A percentile compares a stretch with the other conserved stretches of the same genome.
phyloP scores from a whole-genome alignment of 108 stramenopile species.

The Mediolabrus comicus region DNA sequence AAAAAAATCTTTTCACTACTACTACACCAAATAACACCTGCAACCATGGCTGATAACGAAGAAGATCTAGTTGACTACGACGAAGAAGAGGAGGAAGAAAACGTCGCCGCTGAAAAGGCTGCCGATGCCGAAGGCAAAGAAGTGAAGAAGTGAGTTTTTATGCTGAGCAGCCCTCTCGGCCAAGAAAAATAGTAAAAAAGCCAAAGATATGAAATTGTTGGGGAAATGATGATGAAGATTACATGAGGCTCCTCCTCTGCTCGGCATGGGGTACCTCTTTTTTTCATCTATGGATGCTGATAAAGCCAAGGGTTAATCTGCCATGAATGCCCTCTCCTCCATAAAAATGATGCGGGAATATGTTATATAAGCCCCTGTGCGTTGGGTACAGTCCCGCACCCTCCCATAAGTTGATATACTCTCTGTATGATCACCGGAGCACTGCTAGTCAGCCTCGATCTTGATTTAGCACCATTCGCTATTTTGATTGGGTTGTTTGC shows the following conservation, averaged over 20 bases:
- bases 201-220: slow-evolving; percentile 1
- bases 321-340: no score
- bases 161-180: not conserved
- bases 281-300: not conserved
- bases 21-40: not conserved
- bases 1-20: not conserved
- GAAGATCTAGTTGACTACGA: slow-evolving; percentile 89
- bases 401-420: no score
- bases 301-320: not conserved
- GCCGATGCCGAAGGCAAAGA: slow-evolving; percentile 65
- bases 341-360: no score
- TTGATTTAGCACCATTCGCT: no score
- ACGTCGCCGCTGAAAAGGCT: slow-evolving; percentile 63
- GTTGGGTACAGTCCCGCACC: no score
- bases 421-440: no score
- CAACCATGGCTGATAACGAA: slow-evolving; percentile 82
- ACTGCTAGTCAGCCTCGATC: no score
- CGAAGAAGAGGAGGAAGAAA: slow-evolving; percentile 83
- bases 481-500: no score
- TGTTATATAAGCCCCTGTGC: no score
- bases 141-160: slow-evolving; percentile 82
- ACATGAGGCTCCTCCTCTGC: slow-evolving; percentile 7
- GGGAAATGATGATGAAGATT: not conserved
- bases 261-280: not conserved
- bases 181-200: slow-evolving; percentile 5